Conservation (phyloP, 495 filamentous ascomycete genomes). For the Thozetella sp. region DNA sequence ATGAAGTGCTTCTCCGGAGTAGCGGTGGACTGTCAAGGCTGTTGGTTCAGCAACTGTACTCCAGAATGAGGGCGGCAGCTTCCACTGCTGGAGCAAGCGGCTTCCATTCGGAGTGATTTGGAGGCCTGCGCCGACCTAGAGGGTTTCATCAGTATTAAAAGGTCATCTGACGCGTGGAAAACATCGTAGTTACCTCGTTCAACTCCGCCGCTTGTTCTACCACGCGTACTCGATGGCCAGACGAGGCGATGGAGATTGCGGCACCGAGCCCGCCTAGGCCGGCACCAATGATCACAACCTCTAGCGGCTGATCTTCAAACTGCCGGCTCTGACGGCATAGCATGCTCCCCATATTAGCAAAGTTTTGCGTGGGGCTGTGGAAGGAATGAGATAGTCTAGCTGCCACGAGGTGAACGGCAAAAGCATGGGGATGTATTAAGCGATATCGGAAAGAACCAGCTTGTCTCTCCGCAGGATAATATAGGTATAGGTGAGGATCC, state of each 20-base stretch:
- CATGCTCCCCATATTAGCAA: background rate
- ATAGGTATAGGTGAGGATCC: too few species aligned
- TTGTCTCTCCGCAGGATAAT: too few species aligned
- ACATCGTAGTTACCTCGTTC: background rate
- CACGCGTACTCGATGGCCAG: slow-evolving; percentile 3
- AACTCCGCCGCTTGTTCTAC: background rate
- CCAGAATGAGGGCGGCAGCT: background rate
- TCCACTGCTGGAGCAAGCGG: background rate
- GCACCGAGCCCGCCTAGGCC: slow-evolving; percentile 61
- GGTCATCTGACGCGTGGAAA: background rate
- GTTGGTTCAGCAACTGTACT: background rate
- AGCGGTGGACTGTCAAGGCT: background rate
- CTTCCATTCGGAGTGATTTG: slow-evolving; percentile 55
- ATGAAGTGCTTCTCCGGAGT: slow-evolving; percentile 16
- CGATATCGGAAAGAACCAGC: too few species aligned
- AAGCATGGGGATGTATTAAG: too few species aligned
- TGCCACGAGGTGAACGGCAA: too few species aligned
- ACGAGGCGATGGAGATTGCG: slow-evolving; percentile 38
- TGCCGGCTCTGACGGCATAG: background rate
- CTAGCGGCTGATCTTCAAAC: slow-evolving; percentile 18
- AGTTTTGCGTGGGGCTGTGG: background rate
- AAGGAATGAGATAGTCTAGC: too few species aligned
- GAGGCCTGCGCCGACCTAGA: slow-evolving; percentile 37
- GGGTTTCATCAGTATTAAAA: too few species aligned
- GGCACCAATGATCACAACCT: slow-evolving; percentile 56